Percentiles rank a stretch among this genome's conserved stretches.
Conservation (phyloP, 768 basidiomycete species). For the Psilocybe subaeruginosa region DNA sequence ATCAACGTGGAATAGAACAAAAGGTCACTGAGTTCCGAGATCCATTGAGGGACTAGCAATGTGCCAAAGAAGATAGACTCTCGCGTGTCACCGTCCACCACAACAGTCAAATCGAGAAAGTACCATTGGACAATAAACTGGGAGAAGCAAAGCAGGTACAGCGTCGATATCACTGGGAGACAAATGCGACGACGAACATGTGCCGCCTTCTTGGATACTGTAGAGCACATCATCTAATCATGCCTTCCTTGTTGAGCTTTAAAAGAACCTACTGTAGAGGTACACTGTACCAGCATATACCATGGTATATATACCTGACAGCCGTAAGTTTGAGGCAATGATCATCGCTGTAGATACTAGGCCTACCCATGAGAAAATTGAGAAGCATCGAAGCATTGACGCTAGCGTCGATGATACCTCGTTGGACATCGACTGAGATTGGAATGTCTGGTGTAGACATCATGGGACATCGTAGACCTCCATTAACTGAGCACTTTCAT, state of each 20-base stretch:
- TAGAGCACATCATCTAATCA: not conserved
- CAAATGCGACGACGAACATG: not conserved
- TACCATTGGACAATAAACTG: not conserved
- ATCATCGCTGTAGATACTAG: too few relatives aligned
- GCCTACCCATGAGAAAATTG: not conserved
- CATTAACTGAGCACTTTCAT: too few relatives aligned
- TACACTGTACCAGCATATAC: not conserved
- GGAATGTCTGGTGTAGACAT: not conserved
- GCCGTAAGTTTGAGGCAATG: not conserved
- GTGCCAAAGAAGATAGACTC: not conserved
- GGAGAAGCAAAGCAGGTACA: not conserved
- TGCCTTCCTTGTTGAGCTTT: not conserved
- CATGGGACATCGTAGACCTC: not conserved
- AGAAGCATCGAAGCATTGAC: not conserved
- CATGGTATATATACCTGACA: not conserved
- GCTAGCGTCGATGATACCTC: not conserved
- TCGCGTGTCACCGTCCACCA: not conserved
- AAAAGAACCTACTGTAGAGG: not conserved
- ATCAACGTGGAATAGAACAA: not conserved
- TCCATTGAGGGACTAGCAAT: not conserved
- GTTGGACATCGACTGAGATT: not conserved
- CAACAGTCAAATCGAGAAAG: not conserved
- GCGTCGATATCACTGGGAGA: not conserved
- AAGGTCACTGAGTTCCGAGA: not conserved
- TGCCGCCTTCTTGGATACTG: not conserved